Conservation (phyloP, 805 yeast genomes). For the Zygotorulaspora florentina region DNA sequence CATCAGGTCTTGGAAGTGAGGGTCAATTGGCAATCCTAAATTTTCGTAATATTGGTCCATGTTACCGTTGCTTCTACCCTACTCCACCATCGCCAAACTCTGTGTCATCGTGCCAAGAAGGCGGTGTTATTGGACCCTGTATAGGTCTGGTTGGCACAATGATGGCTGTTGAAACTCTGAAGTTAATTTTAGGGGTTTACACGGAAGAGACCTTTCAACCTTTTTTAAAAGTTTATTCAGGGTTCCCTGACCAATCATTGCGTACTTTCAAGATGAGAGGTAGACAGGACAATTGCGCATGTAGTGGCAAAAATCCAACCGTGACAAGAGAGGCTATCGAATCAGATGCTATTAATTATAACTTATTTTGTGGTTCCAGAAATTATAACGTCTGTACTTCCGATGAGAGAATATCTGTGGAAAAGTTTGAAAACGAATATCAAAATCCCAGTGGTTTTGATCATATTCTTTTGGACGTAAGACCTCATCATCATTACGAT, state of each 20-base stretch:
- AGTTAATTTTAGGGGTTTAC: constrained; percentile 59
- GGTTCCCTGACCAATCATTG: constrained; percentile 60
- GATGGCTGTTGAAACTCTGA: constrained; percentile 86
- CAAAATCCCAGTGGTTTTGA: constrained; percentile 15
- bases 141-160: constrained; percentile 85
- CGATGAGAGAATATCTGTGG: constrained; percentile 46
- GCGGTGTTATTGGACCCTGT: constrained; percentile 95
- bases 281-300: constrained; percentile 53
- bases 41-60: constrained; percentile 67
- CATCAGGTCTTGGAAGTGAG: constrained; percentile 85
- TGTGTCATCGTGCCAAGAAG: constrained; percentile 83
- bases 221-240: constrained; percentile 62
- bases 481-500: constrained; percentile 71
- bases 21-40: constrained; percentile 84
- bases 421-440: constrained; percentile 33
- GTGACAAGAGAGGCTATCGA: constrained; percentile 48
- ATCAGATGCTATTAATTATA: constrained; percentile 53
- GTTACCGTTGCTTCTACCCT: constrained; percentile 93
- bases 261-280: constrained; percentile 78
- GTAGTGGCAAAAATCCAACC: constrained; percentile 54
- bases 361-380: constrained; percentile 67
- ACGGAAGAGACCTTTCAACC: constrained; percentile 54
- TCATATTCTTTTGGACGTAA: constrained; percentile 61
- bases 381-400: constrained; percentile 43
- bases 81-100: constrained; percentile 80